These are phyloP conservation scores for Debaryomyces hansenii DNA, from an alignment of 805 yeast species.

Conservation along the genomic window DNA sequence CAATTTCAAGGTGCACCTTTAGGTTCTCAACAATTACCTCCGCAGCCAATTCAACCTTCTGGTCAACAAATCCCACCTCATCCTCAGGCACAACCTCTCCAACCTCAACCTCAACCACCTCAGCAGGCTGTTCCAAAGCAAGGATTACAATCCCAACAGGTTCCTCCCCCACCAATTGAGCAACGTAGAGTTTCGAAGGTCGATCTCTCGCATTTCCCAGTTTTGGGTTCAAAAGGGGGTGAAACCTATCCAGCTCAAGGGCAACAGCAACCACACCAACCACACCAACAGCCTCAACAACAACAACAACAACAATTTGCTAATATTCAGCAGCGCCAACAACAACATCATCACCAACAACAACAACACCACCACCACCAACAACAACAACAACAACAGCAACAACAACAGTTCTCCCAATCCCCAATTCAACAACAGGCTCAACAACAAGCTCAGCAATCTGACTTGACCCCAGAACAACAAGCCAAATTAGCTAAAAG, in stretches of 20 bases:
- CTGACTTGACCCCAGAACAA: slow-evolving; percentile 67
- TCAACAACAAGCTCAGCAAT: slow-evolving; percentile 27
- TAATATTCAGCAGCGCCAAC: slow-evolving; percentile 28
- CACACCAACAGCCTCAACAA: slow-evolving; percentile 20
- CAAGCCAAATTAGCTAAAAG: slow-evolving; percentile 64
- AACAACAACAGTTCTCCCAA: slow-evolving; percentile 19
- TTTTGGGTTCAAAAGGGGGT: slow-evolving; percentile 49
- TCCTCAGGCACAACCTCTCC: slow-evolving; percentile 13
- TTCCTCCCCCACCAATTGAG: slow-evolving; percentile 1
- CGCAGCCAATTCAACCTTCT: slow-evolving; percentile 9
- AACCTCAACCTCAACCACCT: slow-evolving; percentile 10
- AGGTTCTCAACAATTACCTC: slow-evolving; percentile 17
- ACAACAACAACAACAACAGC: slow-evolving; percentile 16
- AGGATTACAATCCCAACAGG: slow-evolving; percentile 4
- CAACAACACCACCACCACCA: slow-evolving; percentile 21
- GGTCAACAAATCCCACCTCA: slow-evolving; percentile 17
- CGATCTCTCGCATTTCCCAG: slow-evolving; percentile 53
- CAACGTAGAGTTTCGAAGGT: slow-evolving; percentile 11
- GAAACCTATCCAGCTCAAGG: slow-evolving; percentile 10
- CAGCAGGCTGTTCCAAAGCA: slow-evolving; percentile 11
- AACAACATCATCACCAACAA: slow-evolving; percentile 20
- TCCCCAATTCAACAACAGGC: slow-evolving; percentile 24
- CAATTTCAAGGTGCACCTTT: slow-evolving; percentile 27
- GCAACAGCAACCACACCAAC: slow-evolving; percentile 13
- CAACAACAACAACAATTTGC: slow-evolving; percentile 22